Evolutionary conservation across 805 yeast genomes (phyloP).

Genomic region (Metschnikowia dekortorum): DNA sequence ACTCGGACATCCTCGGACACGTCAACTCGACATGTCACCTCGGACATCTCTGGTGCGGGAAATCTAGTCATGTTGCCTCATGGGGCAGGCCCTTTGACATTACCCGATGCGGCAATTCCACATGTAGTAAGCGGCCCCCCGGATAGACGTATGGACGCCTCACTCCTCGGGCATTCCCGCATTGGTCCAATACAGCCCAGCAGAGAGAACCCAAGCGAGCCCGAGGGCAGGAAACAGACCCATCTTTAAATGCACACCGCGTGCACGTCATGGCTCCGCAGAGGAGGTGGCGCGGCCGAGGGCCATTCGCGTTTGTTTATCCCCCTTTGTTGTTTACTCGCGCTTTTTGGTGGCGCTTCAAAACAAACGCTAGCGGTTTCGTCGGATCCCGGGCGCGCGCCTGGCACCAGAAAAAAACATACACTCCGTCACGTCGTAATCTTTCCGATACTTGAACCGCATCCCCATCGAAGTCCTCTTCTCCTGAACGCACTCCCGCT

Average conservation of each 20-base stretch:
- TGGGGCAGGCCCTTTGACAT: too few species aligned
- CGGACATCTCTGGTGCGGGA: too few species aligned
- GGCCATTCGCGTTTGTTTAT: conserved; percentile 17
- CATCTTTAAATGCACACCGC: background rate
- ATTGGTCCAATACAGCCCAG: background rate
- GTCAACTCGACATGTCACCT: too few species aligned
- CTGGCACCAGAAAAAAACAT: conserved; percentile 2
- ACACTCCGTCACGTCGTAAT: background rate
- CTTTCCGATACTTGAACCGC: background rate
- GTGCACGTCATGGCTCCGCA: background rate
- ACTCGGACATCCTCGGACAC: too few species aligned
- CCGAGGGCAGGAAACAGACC: too few species aligned
- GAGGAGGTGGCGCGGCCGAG: background rate
- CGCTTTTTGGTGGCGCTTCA: conserved; percentile 4
- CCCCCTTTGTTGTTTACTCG: conserved; percentile 17
- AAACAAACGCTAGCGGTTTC: conserved; percentile 1
- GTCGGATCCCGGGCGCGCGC: conserved; percentile 5
- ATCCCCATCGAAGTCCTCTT: background rate
- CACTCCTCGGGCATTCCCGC: too few species aligned
- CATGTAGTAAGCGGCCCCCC: too few species aligned
- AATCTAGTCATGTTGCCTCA: too few species aligned
- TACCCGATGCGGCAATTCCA: too few species aligned
- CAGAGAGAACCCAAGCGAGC: too few species aligned
- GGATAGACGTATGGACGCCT: too few species aligned
- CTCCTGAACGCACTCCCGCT: background rate